phyloP scores from a whole-genome alignment of 2,329 filamentous ascomycete species.

The Colletotrichum theobromicola region DNA sequence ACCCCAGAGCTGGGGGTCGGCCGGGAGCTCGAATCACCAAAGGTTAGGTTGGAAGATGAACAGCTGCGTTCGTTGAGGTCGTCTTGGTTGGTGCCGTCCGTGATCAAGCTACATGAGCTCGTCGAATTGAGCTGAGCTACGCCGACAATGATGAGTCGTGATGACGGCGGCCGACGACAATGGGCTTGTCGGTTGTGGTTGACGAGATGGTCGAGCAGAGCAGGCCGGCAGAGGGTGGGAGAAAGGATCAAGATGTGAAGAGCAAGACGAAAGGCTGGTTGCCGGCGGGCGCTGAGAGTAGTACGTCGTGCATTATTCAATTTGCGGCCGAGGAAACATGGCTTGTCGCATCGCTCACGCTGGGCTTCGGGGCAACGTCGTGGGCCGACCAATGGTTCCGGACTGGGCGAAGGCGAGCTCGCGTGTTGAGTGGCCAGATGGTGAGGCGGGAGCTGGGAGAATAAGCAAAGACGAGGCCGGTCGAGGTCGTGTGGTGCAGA shows the following conservation, averaged over 20 bases:
- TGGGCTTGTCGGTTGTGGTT: not conserved
- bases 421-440: not conserved
- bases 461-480: not conserved
- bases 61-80: not conserved
- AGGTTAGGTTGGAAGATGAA: not conserved
- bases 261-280: not conserved
- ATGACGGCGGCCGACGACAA: not conserved
- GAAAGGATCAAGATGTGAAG: not conserved
- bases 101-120: not conserved
- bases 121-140: not conserved
- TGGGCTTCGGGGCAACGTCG: not conserved
- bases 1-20: not conserved
- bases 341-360: slow-evolving; percentile 15
- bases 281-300: not conserved
- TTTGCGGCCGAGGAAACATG: slow-evolving; percentile 14
- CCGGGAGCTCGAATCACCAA: not conserved
- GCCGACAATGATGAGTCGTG: not conserved
- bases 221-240: not conserved
- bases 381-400: not conserved
- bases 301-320: slow-evolving; percentile 13
- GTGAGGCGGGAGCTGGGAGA: not conserved
- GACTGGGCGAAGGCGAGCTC: not conserved
- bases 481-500: not conserved
- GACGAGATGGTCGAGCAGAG: not conserved
- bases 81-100: not conserved